Percentiles rank a stretch among this genome's conserved stretches.
phyloP scores from a whole-genome alignment of 345 rosid species.

The Aquilaria malaccensis region DNA sequence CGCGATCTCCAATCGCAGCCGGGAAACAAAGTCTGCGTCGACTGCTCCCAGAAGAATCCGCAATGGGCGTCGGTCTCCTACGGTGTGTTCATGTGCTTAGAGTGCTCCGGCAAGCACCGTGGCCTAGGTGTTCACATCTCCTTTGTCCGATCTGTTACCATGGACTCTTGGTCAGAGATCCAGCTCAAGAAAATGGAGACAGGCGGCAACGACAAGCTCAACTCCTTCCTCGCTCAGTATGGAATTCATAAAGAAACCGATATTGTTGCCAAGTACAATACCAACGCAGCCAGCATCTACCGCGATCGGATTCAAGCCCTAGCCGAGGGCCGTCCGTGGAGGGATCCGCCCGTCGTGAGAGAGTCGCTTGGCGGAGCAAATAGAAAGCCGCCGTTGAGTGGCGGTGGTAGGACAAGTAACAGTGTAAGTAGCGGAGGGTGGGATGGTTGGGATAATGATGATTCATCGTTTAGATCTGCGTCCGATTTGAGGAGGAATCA shows the following conservation, averaged over 20 bases:
- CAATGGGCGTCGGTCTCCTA: constrained; percentile 96
- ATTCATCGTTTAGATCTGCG: constrained; percentile 32
- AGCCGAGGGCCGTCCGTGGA: constrained; percentile 77
- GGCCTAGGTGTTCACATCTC: constrained; percentile 96
- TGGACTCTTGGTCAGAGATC: constrained; percentile 98
- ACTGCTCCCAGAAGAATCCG: constrained; percentile 85
- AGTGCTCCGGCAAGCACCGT: constrained; percentile 94
- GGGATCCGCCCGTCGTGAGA: constrained; percentile 73
- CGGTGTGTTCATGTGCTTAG: constrained; percentile 92
- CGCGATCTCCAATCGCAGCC: constrained; percentile 71
- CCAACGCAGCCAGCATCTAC: constrained; percentile 66
- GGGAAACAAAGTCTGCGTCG: constrained; percentile 78
- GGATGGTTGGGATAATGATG: constrained; percentile 89
- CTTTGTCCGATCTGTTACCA: constrained; percentile 91
- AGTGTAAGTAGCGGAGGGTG: constrained; percentile 42
- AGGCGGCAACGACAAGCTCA: constrained; percentile 80
- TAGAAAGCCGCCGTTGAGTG: constrained; percentile 44
- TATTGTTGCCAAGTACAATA: constrained; percentile 61
- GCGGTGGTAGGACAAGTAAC: constrained; percentile 29
- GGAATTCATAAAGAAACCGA: constrained; percentile 71
- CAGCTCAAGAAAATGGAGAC: constrained; percentile 91
- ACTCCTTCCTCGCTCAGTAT: constrained; percentile 53
- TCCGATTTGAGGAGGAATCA: constrained; percentile 71
- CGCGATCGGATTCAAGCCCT: constrained; percentile 77
- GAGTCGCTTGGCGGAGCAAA: constrained; percentile 34